Base-by-base conservation (phyloP, 2,329 filamentous ascomycete genomes). In the Epichloe bromicola region DNA sequence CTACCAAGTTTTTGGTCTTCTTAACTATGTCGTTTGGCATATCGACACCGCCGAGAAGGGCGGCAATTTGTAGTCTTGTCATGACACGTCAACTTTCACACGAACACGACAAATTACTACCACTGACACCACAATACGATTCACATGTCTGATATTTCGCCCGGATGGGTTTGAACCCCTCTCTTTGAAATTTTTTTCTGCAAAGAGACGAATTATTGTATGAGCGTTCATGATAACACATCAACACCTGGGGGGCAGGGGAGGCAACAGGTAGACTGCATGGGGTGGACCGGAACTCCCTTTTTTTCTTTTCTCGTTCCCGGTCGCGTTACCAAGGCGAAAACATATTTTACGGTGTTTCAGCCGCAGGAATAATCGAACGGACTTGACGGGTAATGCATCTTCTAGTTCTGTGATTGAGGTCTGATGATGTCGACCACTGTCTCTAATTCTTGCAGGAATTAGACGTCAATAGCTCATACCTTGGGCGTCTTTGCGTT, bases 11-110 rank as follows among this genome's bases (percentile, higher is more conserved):
- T 80, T 88, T 59, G 93, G 93, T 44, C 74, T 98, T 51, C 93
- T 91, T 41, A 98, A 98, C 67, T 98, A 98, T 66, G 84, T 98
- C 48, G 91, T 98, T 53, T 98, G 93, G 93, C 93, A 98, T 66
- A 87, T 95, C 61, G 93, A 98, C 67, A 98, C 93, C 2, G 82
- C 90, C 51, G 93, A 98, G 74, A 95, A 96, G 75, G 79, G 82
- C 36, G 88, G 89, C 36, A 97, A 97, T 65, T 64, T 70, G 59
- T 79, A 70, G 49, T 44, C 15, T 14, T 34, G n/a, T 5, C 37
- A 33, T 10, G 26, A 23, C 43, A 17, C 12, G 4, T 10, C 17
- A 41, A 15, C 17, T 20, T n/a, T 23, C 33, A 4, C 7, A 46
- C 45, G 6, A 34, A 33, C 5, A 40, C 36, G 26, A 33, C 20